Evolutionary conservation across 1,139 yeast genomes (phyloP).

Genomic region (Casaregolazyma suthepensis): DNA sequence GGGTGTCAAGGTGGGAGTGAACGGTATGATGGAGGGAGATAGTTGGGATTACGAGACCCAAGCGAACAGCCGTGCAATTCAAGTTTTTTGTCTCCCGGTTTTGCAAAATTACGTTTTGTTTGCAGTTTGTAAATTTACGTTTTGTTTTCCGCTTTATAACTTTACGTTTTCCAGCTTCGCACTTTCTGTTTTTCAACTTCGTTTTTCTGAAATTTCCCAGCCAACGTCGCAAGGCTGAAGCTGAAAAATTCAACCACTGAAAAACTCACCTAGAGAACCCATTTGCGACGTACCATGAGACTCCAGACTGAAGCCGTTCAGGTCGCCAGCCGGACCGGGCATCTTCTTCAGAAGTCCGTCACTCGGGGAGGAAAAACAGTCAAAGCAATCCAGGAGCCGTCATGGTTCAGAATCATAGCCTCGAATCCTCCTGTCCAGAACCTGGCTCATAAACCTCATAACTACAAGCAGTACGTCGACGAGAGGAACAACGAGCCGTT

Average conservation of each 20-base stretch:
- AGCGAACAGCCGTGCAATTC: too few relatives aligned
- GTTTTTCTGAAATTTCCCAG: not conserved
- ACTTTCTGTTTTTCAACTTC: not conserved
- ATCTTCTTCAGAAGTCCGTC: constrained; percentile 21
- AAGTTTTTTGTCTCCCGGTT: too few relatives aligned
- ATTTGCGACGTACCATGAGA: constrained; percentile 43
- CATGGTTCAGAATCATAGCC: constrained; percentile 82
- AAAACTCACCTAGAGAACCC: not conserved
- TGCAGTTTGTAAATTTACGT: not conserved
- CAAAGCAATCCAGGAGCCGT: constrained; percentile 61
- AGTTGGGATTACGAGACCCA: too few relatives aligned
- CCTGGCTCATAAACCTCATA: constrained; percentile 45
- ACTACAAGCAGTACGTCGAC: constrained; percentile 29
- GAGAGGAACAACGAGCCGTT: constrained; percentile 16
- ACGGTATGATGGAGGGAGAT: not conserved
- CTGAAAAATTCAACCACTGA: not conserved
- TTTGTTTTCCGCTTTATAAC: not conserved
- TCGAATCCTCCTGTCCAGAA: constrained; percentile 70
- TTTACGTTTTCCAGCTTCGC: not conserved
- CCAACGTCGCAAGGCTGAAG: not conserved
- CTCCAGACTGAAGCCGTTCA: constrained; percentile 59
- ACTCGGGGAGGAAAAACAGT: constrained; percentile 15
- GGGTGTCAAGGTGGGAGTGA: not conserved
- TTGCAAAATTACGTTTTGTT: too few relatives aligned
- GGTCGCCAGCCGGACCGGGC: constrained; percentile 50